These are phyloP conservation scores for Cadophora sp. DNA, from an alignment of 2,329 filamentous ascomycete species.

Conservation along the genomic window DNA sequence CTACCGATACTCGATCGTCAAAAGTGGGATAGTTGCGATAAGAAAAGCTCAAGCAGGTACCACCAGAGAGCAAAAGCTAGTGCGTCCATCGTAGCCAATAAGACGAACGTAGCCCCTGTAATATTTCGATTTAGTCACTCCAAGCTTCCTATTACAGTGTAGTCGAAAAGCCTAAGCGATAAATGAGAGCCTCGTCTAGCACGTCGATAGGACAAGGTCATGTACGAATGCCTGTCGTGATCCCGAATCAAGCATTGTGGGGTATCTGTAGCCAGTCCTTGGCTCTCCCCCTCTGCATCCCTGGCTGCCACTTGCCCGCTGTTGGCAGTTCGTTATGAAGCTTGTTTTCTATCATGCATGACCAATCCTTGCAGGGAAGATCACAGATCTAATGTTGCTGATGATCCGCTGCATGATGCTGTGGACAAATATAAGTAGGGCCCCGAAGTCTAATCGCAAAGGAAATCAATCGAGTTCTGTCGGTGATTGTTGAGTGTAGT, in stretches of 20 bases:
- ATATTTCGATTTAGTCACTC: background rate
- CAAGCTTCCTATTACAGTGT: constrained; percentile 2
- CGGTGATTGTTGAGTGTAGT: background rate
- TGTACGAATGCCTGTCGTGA: background rate
- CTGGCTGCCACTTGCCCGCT: background rate
- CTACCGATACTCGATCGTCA: background rate
- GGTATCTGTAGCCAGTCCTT: background rate
- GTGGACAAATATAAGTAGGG: background rate
- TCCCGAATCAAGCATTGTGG: background rate
- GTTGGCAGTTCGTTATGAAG: constrained; percentile 4
- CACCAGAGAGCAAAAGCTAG: background rate
- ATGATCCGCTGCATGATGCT: too few relatives aligned
- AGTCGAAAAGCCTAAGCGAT: background rate
- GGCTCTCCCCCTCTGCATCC: background rate
- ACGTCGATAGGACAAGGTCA: background rate
- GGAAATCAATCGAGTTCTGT: background rate
- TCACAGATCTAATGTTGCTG: background rate
- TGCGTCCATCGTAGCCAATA: background rate
- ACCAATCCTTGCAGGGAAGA: background rate
- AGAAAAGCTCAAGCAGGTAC: background rate
- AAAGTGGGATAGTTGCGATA: background rate
- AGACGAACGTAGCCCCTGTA: background rate
- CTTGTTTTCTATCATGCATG: background rate
- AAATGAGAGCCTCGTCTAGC: background rate
- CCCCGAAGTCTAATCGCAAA: too few relatives aligned